Evolutionary conservation across 2,329 filamentous ascomycete genomes (phyloP).

Genomic region (Helotiales sp.): DNA sequence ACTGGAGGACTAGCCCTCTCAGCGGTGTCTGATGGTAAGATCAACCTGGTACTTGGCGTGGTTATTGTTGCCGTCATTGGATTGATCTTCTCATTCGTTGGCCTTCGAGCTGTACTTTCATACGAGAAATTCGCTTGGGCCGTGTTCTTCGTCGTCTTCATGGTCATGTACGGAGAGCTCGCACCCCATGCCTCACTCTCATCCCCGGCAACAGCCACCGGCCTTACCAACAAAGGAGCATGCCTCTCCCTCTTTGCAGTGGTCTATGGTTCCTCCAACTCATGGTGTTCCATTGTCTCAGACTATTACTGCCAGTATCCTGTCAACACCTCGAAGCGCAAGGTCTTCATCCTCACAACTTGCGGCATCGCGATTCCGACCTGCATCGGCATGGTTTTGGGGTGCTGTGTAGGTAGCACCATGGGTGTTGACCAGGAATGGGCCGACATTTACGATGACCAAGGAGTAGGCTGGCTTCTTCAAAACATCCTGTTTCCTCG

Average conservation of each 20-base stretch:
- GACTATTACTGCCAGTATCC: slow-evolving; percentile 51
- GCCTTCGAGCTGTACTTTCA: slow-evolving; percentile 25
- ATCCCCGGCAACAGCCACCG: slow-evolving; percentile 37
- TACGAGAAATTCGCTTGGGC: slow-evolving; percentile 31
- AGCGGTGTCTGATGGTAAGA: slow-evolving; percentile 22
- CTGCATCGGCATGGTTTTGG: slow-evolving; percentile 48
- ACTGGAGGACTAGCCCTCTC: slow-evolving; percentile 24
- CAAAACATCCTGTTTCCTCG: slow-evolving; percentile 44
- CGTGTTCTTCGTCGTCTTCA: slow-evolving; percentile 46
- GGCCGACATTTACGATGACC: slow-evolving; percentile 8
- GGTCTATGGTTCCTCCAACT: slow-evolving; percentile 49
- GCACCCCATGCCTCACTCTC: slow-evolving; percentile 42
- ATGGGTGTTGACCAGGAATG: slow-evolving; percentile 41
- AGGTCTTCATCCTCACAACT: slow-evolving; percentile 15
- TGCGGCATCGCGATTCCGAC: slow-evolving; percentile 34
- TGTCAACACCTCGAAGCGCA: slow-evolving; percentile 40
- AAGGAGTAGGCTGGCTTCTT: slow-evolving; percentile 43
- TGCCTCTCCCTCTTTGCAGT: slow-evolving; percentile 46
- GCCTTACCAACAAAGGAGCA: slow-evolving; percentile 40
- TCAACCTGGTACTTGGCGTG: slow-evolving; percentile 26
- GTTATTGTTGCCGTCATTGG: slow-evolving; percentile 26
- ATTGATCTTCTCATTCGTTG: slow-evolving; percentile 30
- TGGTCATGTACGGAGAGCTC: slow-evolving; percentile 49
- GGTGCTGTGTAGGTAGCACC: slow-evolving; percentile 44
- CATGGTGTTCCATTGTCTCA: slow-evolving; percentile 47